These are phyloP conservation scores for Lotus japonicus DNA, from an alignment of 306 rosid genomes.

Conservation along the genomic window DNA sequence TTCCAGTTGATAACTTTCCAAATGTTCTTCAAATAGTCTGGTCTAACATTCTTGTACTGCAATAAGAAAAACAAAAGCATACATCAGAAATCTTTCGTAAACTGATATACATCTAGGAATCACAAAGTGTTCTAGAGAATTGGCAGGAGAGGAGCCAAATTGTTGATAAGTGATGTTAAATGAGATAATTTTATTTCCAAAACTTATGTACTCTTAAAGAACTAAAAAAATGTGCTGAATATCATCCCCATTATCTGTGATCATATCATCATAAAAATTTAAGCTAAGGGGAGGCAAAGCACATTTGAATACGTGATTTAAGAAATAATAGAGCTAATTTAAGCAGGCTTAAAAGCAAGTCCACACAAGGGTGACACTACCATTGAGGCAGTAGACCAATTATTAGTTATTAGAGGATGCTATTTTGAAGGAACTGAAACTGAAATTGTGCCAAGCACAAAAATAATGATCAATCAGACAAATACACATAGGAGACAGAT, in stretches of 20 bases:
- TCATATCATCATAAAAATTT: too few relatives aligned
- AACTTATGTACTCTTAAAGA: not conserved
- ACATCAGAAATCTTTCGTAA: conserved; percentile 16
- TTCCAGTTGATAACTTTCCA: conserved; percentile 96
- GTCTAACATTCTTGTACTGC: conserved; percentile 98
- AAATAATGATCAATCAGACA: too few relatives aligned
- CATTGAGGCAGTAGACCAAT: too few relatives aligned
- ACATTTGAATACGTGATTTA: too few relatives aligned
- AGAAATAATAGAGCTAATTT: too few relatives aligned
- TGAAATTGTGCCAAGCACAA: too few relatives aligned
- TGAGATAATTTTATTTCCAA: not conserved
- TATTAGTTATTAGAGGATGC: too few relatives aligned
- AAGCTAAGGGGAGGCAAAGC: too few relatives aligned
- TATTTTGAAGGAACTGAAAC: too few relatives aligned
- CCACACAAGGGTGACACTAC: too few relatives aligned
- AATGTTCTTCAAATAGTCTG: conserved; percentile 93
- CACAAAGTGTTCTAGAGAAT: not conserved
- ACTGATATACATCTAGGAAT: not conserved
- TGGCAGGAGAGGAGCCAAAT: not conserved
- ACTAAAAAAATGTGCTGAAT: not conserved
- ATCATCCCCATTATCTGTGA: not conserved
- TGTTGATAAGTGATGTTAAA: not conserved
- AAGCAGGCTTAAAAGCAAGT: too few relatives aligned
- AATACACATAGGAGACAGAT: too few relatives aligned
- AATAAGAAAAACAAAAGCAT: conserved; percentile 23